phyloP scores from a whole-genome alignment of 2,329 filamentous ascomycete genomes.

The Clarireedia paspali region DNA sequence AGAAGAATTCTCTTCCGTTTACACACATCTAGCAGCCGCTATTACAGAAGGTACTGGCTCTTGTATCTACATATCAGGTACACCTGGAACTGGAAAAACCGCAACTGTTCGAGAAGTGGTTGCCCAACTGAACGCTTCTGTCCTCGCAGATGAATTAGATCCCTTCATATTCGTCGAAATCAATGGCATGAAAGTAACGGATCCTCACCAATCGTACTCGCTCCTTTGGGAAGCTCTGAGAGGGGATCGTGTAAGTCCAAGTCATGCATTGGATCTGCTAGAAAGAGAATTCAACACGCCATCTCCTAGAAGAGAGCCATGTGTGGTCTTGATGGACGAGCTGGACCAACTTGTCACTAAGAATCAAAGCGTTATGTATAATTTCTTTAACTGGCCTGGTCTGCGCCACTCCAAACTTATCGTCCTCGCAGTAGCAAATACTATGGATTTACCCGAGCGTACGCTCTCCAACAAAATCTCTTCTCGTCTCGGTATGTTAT shows the following conservation, averaged over 20 bases:
- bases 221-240: conserved; percentile 94
- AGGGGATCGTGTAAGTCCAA: conserved; percentile 83
- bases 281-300: conserved; percentile 91
- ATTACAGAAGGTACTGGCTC: conserved; percentile 90
- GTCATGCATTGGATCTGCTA: conserved; percentile 83
- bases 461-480: conserved; percentile 98
- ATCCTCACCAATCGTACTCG: conserved; percentile 93
- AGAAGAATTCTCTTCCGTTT: conserved; percentile 83
- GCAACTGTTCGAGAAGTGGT: conserved; percentile 96
- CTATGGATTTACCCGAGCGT: conserved; percentile 94
- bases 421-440: conserved; percentile 95
- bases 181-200: conserved; percentile 99
- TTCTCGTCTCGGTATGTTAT: conserved; percentile 57
- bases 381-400: conserved; percentile 99
- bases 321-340: conserved; percentile 97
- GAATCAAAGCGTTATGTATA: conserved; percentile 99
- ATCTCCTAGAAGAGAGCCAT: conserved; percentile 83
- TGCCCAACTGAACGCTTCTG: conserved; percentile 77
- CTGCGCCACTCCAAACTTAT: conserved; percentile 87
- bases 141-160: conserved; percentile 83
- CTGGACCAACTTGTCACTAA: conserved; percentile 95
- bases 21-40: conserved; percentile 86
- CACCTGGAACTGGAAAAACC: conserved; percentile 93
- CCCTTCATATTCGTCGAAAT: conserved; percentile 99
- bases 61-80: conserved; percentile 99